Conservation (phyloP, 345 rosid species). For the Rhodamnia argentea region DNA sequence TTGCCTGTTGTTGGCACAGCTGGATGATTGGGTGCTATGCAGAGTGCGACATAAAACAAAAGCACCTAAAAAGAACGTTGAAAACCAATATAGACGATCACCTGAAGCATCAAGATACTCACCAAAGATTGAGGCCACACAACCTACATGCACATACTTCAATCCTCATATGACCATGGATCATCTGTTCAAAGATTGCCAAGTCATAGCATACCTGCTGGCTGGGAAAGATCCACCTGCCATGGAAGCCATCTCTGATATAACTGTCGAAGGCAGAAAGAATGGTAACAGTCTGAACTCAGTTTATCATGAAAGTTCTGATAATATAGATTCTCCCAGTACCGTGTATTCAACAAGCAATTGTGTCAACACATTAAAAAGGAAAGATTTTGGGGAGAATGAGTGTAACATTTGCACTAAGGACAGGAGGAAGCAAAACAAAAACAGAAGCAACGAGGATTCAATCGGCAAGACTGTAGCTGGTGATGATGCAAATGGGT, state of each 20-base stretch:
- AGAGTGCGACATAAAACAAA: conserved; percentile 25
- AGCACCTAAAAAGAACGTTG: not conserved
- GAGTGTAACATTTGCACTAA: conserved; percentile 5
- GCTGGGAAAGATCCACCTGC: conserved; percentile 18
- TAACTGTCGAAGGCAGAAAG: conserved; percentile 12
- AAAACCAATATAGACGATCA: not conserved
- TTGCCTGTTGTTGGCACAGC: conserved; percentile 8
- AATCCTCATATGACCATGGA: conserved; percentile 13
- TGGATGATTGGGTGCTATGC: conserved; percentile 50
- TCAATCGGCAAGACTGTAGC: not conserved
- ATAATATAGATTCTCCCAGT: conserved; percentile 10
- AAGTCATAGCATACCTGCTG: conserved; percentile 21
- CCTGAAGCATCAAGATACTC: not conserved
- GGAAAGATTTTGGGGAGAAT: conserved; percentile 10
- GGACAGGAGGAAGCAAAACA: conserved; percentile 2
- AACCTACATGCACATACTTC: not conserved
- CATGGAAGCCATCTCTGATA: conserved; percentile 9
- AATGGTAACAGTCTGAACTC: not conserved
- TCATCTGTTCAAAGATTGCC: conserved; percentile 27
- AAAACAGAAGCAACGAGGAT: conserved; percentile 2
- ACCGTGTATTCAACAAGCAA: conserved; percentile 9
- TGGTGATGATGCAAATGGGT: not conserved
- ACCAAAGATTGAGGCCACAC: conserved; percentile 1
- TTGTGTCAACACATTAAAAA: conserved; percentile 11
- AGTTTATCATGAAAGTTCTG: not conserved